Evolutionary conservation across 768 basidiomycete genomes (phyloP).

Genomic region (Russula foetens): DNA sequence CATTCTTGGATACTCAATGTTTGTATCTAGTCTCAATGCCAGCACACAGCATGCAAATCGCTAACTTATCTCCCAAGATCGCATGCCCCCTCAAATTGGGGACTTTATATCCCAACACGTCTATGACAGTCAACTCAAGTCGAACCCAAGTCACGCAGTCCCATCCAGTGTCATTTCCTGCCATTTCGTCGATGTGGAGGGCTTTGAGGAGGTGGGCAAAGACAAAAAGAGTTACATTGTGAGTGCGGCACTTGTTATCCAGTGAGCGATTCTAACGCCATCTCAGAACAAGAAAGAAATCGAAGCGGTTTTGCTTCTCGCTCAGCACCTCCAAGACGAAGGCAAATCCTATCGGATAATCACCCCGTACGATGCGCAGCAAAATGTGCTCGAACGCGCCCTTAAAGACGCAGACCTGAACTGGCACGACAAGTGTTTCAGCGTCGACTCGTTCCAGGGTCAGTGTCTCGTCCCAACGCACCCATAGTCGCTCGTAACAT

Average conservation of each 20-base stretch:
- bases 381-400: slow-evolving; percentile 45
- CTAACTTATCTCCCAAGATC: slow-evolving; percentile 38
- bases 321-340: slow-evolving; percentile 44
- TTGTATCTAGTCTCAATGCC: slow-evolving; percentile 21
- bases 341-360: slow-evolving; percentile 53
- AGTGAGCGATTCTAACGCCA: neutral
- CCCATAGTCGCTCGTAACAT: neutral
- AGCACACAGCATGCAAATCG: slow-evolving; percentile 12
- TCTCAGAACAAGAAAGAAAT: slow-evolving; percentile 54
- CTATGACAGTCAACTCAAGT: slow-evolving; percentile 55
- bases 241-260: neutral
- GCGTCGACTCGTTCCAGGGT: slow-evolving; percentile 81
- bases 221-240: neutral
- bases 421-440: slow-evolving; percentile 67
- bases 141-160: slow-evolving; percentile 44
- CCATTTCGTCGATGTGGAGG: slow-evolving; percentile 52
- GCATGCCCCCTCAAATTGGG: slow-evolving; percentile 80
- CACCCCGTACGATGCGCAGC: slow-evolving; percentile 76
- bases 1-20: slow-evolving; percentile 75
- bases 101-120: slow-evolving; percentile 58
- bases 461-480: slow-evolving; percentile 1
- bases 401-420: slow-evolving; percentile 43
- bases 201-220: slow-evolving; percentile 26
- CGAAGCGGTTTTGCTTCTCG: slow-evolving; percentile 48
- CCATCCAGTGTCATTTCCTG: slow-evolving; percentile 41